These are phyloP conservation scores for Heterobasidion irregulare DNA, from an alignment of 1,284 basidiomycete genomes.

Conservation along the genomic window DNA sequence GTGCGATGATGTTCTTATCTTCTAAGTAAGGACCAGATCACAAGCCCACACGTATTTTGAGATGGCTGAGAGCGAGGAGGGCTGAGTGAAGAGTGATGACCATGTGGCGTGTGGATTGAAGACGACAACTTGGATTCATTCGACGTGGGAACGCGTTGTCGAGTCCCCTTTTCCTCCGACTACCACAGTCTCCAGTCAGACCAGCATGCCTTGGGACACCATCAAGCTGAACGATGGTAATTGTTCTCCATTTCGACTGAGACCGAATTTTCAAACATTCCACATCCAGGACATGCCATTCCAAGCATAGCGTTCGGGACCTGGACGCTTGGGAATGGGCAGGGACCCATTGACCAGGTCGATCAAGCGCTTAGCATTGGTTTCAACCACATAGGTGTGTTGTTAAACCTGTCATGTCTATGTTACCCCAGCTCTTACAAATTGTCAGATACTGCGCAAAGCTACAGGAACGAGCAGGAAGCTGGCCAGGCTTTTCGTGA, in stretches of 20 bases:
- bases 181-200: too few species aligned
- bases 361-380: constrained; percentile 21
- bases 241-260: neutral
- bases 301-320: constrained; percentile 51
- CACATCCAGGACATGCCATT: constrained; percentile 29
- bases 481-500: constrained; percentile 43
- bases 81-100: too few species aligned
- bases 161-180: too few species aligned
- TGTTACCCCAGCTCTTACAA: neutral
- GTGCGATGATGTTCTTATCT: too few species aligned
- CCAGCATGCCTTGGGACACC: constrained; percentile 37
- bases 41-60: too few species aligned
- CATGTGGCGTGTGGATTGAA: too few species aligned
- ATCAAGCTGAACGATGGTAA: constrained; percentile 43
- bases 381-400: constrained; percentile 22
- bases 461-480: constrained; percentile 41
- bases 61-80: too few species aligned
- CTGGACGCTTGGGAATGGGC: constrained; percentile 36
- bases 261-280: neutral
- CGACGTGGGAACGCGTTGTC: too few species aligned
- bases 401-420: neutral
- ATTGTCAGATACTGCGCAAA: constrained; percentile 25
- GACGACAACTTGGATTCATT: too few species aligned
- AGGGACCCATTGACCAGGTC: constrained; percentile 30
- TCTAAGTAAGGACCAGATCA: too few species aligned